These are phyloP conservation scores for Solanum habrochaites DNA, from an alignment of 257 asterid genomes.

Conservation along the genomic window DNA sequence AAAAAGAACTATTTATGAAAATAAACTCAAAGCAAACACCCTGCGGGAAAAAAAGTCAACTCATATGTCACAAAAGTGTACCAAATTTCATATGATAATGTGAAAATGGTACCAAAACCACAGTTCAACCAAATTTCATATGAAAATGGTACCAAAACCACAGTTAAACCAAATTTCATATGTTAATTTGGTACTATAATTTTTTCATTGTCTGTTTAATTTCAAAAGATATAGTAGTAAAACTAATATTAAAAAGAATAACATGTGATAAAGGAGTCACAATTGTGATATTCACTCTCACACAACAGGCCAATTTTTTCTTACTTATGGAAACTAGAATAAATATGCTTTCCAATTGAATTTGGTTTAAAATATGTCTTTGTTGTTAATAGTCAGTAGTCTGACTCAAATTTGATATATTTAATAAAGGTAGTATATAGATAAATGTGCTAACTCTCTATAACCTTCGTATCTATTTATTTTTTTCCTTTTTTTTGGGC, in stretches of 20 bases:
- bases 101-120: background rate
- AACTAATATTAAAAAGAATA: background rate
- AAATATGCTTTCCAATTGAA: background rate
- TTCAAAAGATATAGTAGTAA: background rate
- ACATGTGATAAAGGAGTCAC: background rate
- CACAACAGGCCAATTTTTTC: background rate
- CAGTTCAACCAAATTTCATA: background rate
- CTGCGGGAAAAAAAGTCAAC: background rate
- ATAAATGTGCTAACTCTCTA: background rate
- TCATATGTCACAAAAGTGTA: background rate
- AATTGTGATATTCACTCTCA: background rate
- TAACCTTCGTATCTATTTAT: too few relatives aligned
- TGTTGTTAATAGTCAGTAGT: background rate
- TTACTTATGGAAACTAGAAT: background rate
- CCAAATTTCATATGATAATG: background rate
- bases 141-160: background rate
- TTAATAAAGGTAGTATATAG: too few relatives aligned
- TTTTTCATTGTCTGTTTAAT: background rate
- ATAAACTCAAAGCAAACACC: background rate
- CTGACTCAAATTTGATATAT: too few relatives aligned
- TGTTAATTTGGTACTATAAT: background rate
- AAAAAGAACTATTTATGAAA: background rate
- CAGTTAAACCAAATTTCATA: background rate
- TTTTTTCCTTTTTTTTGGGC: background rate
- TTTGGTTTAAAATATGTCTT: background rate